These are phyloP conservation scores for Amaranthus palmeri DNA, from an alignment of 148 eudicot genomes.

Conservation along the genomic window DNA sequence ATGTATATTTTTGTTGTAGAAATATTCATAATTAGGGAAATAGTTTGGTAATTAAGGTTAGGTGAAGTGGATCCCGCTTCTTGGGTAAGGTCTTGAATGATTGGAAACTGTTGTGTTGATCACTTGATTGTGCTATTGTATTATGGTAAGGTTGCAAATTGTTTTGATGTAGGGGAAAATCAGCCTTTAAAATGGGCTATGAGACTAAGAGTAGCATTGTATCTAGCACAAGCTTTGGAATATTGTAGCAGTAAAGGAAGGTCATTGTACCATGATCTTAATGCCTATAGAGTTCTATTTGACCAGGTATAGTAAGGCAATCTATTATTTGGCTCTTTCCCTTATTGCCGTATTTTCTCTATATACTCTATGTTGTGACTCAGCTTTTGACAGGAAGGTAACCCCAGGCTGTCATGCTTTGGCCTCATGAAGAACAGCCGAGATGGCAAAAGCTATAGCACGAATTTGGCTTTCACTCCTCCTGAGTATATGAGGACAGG, in stretches of 20 bases:
- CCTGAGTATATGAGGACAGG: constrained; percentile 94
- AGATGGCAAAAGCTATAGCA: constrained; percentile 91
- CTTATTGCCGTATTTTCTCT: not conserved
- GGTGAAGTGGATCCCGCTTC: no score
- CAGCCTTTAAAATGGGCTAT: constrained; percentile 88
- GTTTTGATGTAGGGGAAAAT: constrained; percentile 54
- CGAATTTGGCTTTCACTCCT: constrained; percentile 88
- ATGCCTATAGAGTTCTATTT: no score
- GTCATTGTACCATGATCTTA: constrained; percentile 77
- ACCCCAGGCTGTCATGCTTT: constrained; percentile 89
- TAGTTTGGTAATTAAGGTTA: no score
- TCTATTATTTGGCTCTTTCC: not conserved
- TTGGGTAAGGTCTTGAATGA: no score
- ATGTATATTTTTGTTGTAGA: no score
- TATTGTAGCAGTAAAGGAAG: constrained; percentile 81
- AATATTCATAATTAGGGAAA: no score
- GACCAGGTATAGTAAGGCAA: constrained; percentile 49
- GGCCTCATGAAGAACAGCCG: constrained; percentile 93
- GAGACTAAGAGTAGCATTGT: constrained; percentile 73
- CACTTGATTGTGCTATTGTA: not conserved
- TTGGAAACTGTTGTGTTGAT: not conserved
- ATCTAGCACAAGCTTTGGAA: constrained; percentile 86
- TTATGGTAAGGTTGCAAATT: not conserved
- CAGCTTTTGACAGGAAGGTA: constrained; percentile 57
- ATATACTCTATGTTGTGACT: constrained; percentile 22